These are phyloP conservation scores for Phytophthora brassicae DNA, from an alignment of 352 stramenopile genomes.

Conservation along the genomic window DNA sequence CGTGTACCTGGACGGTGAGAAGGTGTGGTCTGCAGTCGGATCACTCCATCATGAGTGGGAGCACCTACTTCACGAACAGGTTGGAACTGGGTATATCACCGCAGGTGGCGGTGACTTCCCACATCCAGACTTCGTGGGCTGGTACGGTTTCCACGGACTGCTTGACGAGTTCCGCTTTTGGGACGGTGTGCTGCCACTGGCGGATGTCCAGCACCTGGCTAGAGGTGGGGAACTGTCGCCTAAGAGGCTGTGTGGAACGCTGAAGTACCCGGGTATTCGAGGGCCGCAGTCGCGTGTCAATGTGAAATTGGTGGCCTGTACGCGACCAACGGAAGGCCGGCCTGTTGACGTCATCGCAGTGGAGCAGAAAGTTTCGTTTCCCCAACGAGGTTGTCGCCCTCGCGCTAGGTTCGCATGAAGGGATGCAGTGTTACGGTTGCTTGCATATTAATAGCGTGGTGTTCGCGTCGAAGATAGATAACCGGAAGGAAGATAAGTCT, in stretches of 20 bases:
- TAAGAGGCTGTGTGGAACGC: slow-evolving; percentile 5
- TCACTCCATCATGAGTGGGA: slow-evolving; percentile 39
- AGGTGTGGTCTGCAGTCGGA: slow-evolving; percentile 19
- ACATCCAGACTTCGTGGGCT: slow-evolving; percentile 30
- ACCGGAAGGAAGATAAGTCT: too few relatives aligned
- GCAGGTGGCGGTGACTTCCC: slow-evolving; percentile 25
- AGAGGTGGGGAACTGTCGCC: slow-evolving; percentile 1
- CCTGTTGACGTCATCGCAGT: slow-evolving; percentile 11
- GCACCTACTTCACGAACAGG: slow-evolving; percentile 39
- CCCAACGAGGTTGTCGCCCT: background rate
- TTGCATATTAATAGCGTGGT: too few relatives aligned
- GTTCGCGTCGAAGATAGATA: too few relatives aligned
- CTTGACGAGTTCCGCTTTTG: slow-evolving; percentile 41
- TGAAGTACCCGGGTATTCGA: slow-evolving; percentile 21
- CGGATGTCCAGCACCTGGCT: slow-evolving; percentile 14
- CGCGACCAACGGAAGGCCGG: slow-evolving; percentile 14
- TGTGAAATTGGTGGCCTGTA: slow-evolving; percentile 19
- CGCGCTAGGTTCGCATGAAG: slow-evolving; percentile 12
- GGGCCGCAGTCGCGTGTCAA: slow-evolving; percentile 20
- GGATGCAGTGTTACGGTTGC: too few relatives aligned
- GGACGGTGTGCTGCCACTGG: slow-evolving; percentile 1
- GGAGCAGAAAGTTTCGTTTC: slow-evolving; percentile 5
- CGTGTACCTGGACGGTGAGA: slow-evolving; percentile 43
- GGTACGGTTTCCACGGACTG: slow-evolving; percentile 47
- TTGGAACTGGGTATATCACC: slow-evolving; percentile 43